Evolutionary conservation across 2,329 filamentous ascomycete species (phyloP), one percentile per base, ranked within the genome.

Genomic region (Trichoderma simmonsii): DNA sequence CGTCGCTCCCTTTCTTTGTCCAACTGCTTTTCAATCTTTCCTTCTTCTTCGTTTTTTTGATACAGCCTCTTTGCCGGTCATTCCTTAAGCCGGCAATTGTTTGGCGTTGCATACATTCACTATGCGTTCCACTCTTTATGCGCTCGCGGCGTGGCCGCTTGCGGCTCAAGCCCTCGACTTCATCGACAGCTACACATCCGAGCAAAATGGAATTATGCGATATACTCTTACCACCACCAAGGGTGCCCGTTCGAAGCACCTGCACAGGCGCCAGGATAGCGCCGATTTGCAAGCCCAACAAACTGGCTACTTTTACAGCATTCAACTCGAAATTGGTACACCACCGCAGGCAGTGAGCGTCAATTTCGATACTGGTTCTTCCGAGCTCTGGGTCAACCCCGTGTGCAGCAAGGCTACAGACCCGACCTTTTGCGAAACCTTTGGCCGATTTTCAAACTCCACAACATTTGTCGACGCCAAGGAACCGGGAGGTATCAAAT

Each of bases 371-470:
- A 84, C 83, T 0, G 82, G 82, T 18, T 83, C 82, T 4, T 77
- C 78, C 9, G 82, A 84, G 74, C 78, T 83, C 6, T 84, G 82
- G 83, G 81, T 84, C 48, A 83, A 84, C 70, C 82, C 83, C 7
- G 76, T 79, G 8, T 84, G 83, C 74, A 75, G 74, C 66, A 80
- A 79, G 56, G 75, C 81, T 1, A 65, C 72, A 6, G 76, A 81
- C 34, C 74, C 75, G 0, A 54, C 67, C 0, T 78, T 79, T 34
- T 82, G 81, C 73, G 34, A 74, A 18, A 64, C 61, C 1, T 77
- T 79, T 71, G 79, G 79, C 8, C 77, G 77, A 24, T 82, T 81
- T 48, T 78, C 75, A 15, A 73, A 74, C 51, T 80, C 77, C 59
- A 75, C 77, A 61, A 79, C 81, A 1, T 79, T 74, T 43, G 74